Conservation (phyloP, 2,329 filamentous ascomycete genomes). For the Endothia cerciana region DNA sequence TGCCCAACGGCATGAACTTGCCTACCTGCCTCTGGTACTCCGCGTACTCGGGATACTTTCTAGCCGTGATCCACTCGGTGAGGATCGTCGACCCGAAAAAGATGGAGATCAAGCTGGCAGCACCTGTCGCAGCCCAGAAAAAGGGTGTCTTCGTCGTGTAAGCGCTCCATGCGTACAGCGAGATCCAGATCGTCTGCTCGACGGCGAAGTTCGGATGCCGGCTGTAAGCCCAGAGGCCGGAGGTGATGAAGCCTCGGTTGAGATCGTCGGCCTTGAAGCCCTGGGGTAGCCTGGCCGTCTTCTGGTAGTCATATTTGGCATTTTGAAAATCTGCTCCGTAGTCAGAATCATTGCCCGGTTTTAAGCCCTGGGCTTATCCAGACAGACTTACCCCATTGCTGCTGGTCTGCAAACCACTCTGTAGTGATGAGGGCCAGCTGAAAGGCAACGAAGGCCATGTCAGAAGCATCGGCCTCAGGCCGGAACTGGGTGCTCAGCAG, state of each 20-base stretch:
- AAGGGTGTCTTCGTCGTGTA: constrained; percentile 70
- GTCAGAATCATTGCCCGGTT: constrained; percentile 25
- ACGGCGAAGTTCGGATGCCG: constrained; percentile 94
- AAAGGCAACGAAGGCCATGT: constrained; percentile 52
- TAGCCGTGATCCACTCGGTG: constrained; percentile 78
- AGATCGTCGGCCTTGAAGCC: constrained; percentile 73
- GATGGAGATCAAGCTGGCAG: constrained; percentile 71
- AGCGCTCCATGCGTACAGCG: constrained; percentile 87
- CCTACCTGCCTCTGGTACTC: constrained; percentile 83
- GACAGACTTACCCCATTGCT: constrained; percentile 76
- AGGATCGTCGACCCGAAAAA: constrained; percentile 91
- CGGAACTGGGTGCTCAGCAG: constrained; percentile 72
- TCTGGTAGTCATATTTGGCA: constrained; percentile 77
- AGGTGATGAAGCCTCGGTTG: constrained; percentile 85
- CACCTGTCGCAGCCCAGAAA: constrained; percentile 79
- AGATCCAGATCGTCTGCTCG: constrained; percentile 89
- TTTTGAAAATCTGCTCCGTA: constrained; percentile 68
- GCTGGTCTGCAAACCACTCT: constrained; percentile 85
- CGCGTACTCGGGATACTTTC: constrained; percentile 87
- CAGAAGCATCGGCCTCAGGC: constrained; percentile 47
- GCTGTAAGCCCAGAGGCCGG: constrained; percentile 84
- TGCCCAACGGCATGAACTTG: constrained; percentile 71
- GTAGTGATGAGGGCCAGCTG: constrained; percentile 57
- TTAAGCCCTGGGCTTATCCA: background rate
- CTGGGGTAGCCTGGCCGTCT: constrained; percentile 70